phyloP scores from a whole-genome alignment of 2,329 filamentous ascomycete species.

The Ophiocordyceps robertsii region DNA sequence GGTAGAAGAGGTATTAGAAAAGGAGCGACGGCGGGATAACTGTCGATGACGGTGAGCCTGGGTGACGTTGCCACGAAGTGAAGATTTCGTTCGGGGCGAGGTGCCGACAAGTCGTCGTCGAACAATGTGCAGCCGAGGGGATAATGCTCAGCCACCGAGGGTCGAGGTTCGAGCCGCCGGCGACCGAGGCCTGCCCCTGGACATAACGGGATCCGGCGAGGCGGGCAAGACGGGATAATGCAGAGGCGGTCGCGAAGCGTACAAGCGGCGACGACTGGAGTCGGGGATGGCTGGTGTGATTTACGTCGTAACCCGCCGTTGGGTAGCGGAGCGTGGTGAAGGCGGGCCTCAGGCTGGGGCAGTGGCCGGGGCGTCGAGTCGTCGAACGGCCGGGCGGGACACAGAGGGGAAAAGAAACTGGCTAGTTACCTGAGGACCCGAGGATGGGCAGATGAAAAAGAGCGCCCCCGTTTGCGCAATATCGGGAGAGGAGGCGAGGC shows the following conservation, averaged over 20 bases:
- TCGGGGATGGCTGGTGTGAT: not conserved
- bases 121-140: not conserved
- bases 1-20: too few species aligned
- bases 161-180: constrained; percentile 3
- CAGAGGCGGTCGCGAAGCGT: constrained; percentile 1
- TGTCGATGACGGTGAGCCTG: not conserved
- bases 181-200: constrained; percentile 1
- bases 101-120: not conserved
- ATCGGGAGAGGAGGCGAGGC: not conserved
- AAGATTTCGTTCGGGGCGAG: not conserved
- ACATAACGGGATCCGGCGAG: constrained; percentile 2
- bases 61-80: not conserved
- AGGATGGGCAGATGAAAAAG: not conserved
- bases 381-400: too few species aligned
- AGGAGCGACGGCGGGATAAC: too few species aligned
- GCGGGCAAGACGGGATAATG: not conserved
- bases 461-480: not conserved
- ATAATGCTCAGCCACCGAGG: not conserved
- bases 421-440: not conserved
- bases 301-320: constrained; percentile 2
- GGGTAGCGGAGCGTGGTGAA: constrained; percentile 3
- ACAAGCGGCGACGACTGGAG: not conserved
- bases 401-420: not conserved
- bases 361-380: not conserved
- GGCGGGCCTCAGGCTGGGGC: not conserved